Base-by-base conservation (phyloP, 495 filamentous ascomycete genomes). In the Penicillium coprophilum region DNA sequence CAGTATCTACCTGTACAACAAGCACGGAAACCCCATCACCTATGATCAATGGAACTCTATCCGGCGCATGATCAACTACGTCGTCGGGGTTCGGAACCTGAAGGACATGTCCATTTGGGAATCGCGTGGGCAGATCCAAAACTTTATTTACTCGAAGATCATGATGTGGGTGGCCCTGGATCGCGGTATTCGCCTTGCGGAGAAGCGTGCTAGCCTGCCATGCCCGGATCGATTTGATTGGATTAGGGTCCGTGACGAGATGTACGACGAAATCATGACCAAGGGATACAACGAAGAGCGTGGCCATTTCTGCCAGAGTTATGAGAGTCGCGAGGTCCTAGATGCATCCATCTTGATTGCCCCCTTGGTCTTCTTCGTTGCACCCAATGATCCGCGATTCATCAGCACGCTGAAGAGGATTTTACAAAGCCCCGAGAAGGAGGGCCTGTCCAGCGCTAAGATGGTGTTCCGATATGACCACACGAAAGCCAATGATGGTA, bases 41-140 rank as follows among this genome's bases (percentile, higher is more conserved):
- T 90, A 87, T 76, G 87, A 90, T 53, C 82, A 85, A 55, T 90
- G 87, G 85, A 70, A 78, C 32, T 66, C 77, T 0, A 79, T 87
- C 31, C 77, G 83, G 20, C 78, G 83, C 47, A 80, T 87, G 66
- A 73, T 85, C 11, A 75, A 78, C 56, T 77, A 77, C 51, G 76
- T 80, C n/a, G 63, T 74, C 38, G 59, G 67, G 19, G 74, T 79
- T 31, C 68, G 74, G 32, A 51, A 71, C 69, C 77, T 85, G 43
- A 83, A 84, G 19, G 87, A 90, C 67, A 89, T 88, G 86, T 87
- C 85, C 15, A 89, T 90, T 62, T 89, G 87, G 87, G 87, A 90
- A 65, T 86, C 88, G 19, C 82, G 87, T 49, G 87, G 86, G 43
- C 74, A 83, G 57, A 84, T 85, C 66, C 85, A 89, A 63, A 81